Base-by-base conservation (phyloP, 441 rosid species). In the Erodium moschatum region DNA sequence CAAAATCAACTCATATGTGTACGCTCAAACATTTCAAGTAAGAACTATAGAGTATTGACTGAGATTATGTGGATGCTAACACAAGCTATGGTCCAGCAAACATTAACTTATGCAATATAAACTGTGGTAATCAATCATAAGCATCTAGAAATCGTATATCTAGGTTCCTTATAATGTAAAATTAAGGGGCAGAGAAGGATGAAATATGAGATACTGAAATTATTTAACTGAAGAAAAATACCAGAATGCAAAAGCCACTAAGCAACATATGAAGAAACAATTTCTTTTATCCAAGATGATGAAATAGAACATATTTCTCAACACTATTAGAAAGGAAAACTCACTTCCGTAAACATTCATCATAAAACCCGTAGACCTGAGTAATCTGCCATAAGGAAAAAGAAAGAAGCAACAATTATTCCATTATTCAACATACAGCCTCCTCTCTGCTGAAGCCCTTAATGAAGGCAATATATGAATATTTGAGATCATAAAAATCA, bases 351-450 rank as follows among this genome's bases (percentile, higher is more conserved):
- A 86, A 88, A 86, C 73, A 58, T 58, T 58, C 63, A 58, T 58
- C 63, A 58, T 58, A 58, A 58, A 58, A 58, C 63, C 94, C 94
- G 79, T 88, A 88, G 66, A 88, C 93, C 76, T 88, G 90, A 79
- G 93, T 88, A 46, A 88, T 88, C 89, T 88, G 89, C 72, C 72
- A 77, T 58, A 69, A 69, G 6, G 64, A 42, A 35, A 72, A 79
- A 31, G 60, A 70, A 68, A 50, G 20, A 63, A 16, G 38, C 18
- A 19, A 10, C 20, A 8, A 20, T 67, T 48, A 74, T 78, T 60
- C 65, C 73, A 66, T 77, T 65, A 80, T 71, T 67, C 35, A 69
- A 4, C 63, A 20, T 58, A 58, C 29, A 58, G 63, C 24, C 5
- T 58, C 63, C 27, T 20, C 63, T 58, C 63, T 19, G 29, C n/a